phyloP scores from a whole-genome alignment of 2,329 filamentous ascomycete species.

The Aspergillus ruber region DNA sequence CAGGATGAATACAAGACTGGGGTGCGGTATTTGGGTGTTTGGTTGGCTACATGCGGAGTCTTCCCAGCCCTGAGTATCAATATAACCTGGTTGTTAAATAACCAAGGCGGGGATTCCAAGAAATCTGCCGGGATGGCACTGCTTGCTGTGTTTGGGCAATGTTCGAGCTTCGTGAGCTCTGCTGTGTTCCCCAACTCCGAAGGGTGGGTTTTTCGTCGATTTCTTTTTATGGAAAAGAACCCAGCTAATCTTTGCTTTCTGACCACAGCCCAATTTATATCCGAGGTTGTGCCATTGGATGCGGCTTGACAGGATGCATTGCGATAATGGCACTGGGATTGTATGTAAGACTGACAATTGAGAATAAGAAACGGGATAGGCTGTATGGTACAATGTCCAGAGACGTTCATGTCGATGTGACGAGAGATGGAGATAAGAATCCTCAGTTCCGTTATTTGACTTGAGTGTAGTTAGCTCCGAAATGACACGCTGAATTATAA shows the following conservation, averaged over 20 bases:
- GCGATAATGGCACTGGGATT: constrained; percentile 15
- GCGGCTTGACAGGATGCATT: constrained; percentile 17
- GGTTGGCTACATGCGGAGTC: constrained; percentile 25
- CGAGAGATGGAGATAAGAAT: constrained; percentile 15
- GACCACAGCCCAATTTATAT: constrained; percentile 11
- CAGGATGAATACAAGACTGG: constrained; percentile 18
- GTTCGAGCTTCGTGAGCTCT: constrained; percentile 18
- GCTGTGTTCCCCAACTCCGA: constrained; percentile 18
- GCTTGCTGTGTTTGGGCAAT: constrained; percentile 18
- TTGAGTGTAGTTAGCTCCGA: constrained; percentile 1
- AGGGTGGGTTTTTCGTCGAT: neutral
- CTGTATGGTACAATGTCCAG: constrained; percentile 13
- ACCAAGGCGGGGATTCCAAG: constrained; percentile 20
- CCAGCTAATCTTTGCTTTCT: neutral
- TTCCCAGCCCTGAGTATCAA: constrained; percentile 18
- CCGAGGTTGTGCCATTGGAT: constrained; percentile 16
- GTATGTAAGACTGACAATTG: constrained; percentile 9
- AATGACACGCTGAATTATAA: too few species aligned
- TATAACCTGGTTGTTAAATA: constrained; percentile 22
- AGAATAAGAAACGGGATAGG: constrained; percentile 16
- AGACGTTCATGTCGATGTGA: constrained; percentile 17
- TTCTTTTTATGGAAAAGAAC: neutral
- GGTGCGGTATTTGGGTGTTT: constrained; percentile 33
- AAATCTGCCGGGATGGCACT: constrained; percentile 19
- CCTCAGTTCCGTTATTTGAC: constrained; percentile 17